Evolutionary conservation across 768 basidiomycete genomes (phyloP).

Genomic region (Lactarius tabidus): DNA sequence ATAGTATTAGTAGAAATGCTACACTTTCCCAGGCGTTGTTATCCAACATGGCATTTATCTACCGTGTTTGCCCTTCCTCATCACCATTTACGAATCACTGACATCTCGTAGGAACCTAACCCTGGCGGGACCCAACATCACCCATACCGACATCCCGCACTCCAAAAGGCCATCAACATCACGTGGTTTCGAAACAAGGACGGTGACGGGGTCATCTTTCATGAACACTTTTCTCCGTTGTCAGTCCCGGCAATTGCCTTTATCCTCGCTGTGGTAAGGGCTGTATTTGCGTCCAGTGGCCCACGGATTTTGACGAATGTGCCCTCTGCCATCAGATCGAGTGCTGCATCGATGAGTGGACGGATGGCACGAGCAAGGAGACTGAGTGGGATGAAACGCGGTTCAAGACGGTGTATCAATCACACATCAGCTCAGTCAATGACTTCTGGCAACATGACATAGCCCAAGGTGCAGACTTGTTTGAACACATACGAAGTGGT

Average conservation of each 20-base stretch:
- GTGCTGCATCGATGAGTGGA: slow-evolving; percentile 18
- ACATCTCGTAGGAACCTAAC: background rate
- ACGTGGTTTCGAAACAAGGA: slow-evolving; percentile 9
- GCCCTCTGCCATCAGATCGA: slow-evolving; percentile 1
- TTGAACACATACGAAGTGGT: background rate
- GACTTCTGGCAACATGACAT: background rate
- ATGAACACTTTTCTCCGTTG: slow-evolving; percentile 3
- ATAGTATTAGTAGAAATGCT: slow-evolving; percentile 3
- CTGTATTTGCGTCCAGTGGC: background rate
- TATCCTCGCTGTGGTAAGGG: slow-evolving; percentile 11
- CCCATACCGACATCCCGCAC: slow-evolving; percentile 11
- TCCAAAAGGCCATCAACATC: slow-evolving; percentile 13
- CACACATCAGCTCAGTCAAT: slow-evolving; percentile 1
- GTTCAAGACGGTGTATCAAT: background rate
- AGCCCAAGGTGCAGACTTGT: background rate
- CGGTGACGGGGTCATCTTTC: background rate
- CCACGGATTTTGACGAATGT: background rate
- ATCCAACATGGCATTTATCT: slow-evolving; percentile 10
- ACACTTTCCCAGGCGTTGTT: background rate
- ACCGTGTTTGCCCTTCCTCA: background rate
- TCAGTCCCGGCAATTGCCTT: slow-evolving; percentile 6
- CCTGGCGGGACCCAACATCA: background rate
- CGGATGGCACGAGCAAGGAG: background rate
- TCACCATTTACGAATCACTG: background rate
- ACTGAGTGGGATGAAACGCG: background rate